phyloP scores from a whole-genome alignment of 371 early-diverging fungal species.

The Mucor plumbeus region DNA sequence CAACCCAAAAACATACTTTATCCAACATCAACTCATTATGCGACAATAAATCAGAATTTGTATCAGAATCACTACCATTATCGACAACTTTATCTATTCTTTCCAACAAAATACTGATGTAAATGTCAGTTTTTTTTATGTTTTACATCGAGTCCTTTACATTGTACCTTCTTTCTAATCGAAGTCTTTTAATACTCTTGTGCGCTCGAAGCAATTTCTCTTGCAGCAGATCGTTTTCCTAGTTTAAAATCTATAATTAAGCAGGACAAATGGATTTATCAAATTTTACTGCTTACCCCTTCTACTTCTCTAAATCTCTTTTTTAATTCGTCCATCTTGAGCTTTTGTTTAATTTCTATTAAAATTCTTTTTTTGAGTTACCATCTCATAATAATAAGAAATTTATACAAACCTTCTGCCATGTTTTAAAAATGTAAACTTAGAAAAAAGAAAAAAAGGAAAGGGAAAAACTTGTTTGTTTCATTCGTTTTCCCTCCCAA shows the following conservation, averaged over 20 bases:
- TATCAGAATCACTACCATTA: slow-evolving; percentile 27
- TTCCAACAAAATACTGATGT: slow-evolving; percentile 32
- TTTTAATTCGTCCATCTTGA: slow-evolving; percentile 65
- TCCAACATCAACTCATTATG: slow-evolving; percentile 25
- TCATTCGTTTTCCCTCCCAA: slow-evolving; percentile 14
- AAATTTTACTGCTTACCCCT: slow-evolving; percentile 45
- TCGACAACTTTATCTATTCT: slow-evolving; percentile 30
- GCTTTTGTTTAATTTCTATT: slow-evolving; percentile 37
- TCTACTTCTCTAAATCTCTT: slow-evolving; percentile 65
- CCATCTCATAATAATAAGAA: neutral
- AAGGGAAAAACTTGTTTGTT: slow-evolving; percentile 12
- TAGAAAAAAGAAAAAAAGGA: slow-evolving; percentile 2
- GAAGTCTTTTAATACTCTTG: slow-evolving; percentile 48
- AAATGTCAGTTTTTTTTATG: neutral
- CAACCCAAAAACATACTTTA: slow-evolving; percentile 11
- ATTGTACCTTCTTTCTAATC: slow-evolving; percentile 41
- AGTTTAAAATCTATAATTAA: neutral
- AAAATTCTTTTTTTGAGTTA: neutral
- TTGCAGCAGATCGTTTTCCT: slow-evolving; percentile 55
- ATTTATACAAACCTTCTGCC: slow-evolving; percentile 11
- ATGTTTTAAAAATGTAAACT: neutral
- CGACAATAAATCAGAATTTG: slow-evolving; percentile 23
- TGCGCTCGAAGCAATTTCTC: slow-evolving; percentile 48
- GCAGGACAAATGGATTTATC: neutral
- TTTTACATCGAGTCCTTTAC: neutral